phyloP scores from a whole-genome alignment of 1,284 basidiomycete species.

The Anthracocystis setariae region DNA sequence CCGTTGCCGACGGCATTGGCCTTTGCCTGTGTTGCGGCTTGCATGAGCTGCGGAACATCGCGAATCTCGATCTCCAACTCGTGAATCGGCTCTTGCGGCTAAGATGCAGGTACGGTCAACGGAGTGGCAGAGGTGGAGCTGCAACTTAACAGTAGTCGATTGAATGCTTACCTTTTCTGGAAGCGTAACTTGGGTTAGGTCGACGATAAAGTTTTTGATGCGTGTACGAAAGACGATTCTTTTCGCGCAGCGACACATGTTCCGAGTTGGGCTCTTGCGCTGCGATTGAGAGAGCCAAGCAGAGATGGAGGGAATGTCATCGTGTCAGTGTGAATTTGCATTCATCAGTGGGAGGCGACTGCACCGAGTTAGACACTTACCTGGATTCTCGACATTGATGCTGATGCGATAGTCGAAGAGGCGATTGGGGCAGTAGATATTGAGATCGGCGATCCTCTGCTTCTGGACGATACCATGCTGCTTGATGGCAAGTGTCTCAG shows the following conservation, averaged over 20 bases:
- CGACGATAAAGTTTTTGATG: constrained; percentile 91
- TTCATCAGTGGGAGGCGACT: constrained; percentile 76
- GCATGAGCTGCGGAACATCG: constrained; percentile 70
- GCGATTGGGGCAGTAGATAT: constrained; percentile 84
- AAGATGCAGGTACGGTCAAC: too few relatives aligned
- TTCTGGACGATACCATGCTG: constrained; percentile 74
- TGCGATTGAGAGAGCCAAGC: constrained; percentile 64
- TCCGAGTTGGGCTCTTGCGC: constrained; percentile 61
- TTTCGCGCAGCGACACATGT: constrained; percentile 71
- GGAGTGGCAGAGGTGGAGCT: too few relatives aligned
- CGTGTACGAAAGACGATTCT: constrained; percentile 92
- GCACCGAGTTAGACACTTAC: constrained; percentile 3
- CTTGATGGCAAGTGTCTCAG: constrained; percentile 75
- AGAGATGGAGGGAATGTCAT: constrained; percentile 72
- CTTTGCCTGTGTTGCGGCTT: constrained; percentile 61
- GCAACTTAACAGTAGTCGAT: too few relatives aligned
- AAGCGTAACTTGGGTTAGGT: constrained; percentile 85
- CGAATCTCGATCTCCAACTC: constrained; percentile 74
- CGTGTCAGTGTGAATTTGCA: constrained; percentile 72
- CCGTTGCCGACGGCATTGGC: constrained; percentile 12
- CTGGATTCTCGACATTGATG: constrained; percentile 81
- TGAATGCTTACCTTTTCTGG: constrained; percentile 57
- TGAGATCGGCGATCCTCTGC: constrained; percentile 83
- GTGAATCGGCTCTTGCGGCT: constrained; percentile 66
- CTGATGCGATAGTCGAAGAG: constrained; percentile 90